Evolutionary conservation across 164 flowering plant genomes (phyloP).

Genomic region (Piper betle): DNA sequence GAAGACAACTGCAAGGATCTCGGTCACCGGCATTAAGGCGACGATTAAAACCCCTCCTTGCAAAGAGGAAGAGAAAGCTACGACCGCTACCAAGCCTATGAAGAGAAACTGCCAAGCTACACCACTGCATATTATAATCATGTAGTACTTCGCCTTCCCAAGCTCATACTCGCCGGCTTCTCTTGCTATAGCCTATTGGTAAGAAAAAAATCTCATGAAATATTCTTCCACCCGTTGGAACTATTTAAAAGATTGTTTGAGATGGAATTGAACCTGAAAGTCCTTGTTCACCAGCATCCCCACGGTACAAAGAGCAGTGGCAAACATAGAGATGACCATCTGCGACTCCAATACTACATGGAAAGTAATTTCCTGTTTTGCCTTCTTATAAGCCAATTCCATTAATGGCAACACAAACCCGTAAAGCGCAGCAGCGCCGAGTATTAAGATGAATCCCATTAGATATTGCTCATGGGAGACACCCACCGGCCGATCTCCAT

Average conservation of each 20-base stretch:
- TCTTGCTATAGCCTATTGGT: slow-evolving; percentile 30
- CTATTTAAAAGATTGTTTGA: background rate
- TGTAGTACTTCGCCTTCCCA: slow-evolving; percentile 35
- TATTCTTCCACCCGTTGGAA: background rate
- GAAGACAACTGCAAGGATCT: slow-evolving; percentile 25
- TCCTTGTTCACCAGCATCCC: slow-evolving; percentile 46
- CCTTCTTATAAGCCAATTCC: slow-evolving; percentile 36
- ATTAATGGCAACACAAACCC: slow-evolving; percentile 37
- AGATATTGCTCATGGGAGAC: slow-evolving; percentile 18
- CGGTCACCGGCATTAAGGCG: slow-evolving; percentile 32
- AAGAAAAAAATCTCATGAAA: background rate
- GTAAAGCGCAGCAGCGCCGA: slow-evolving; percentile 35
- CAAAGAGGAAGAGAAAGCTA: slow-evolving; percentile 40
- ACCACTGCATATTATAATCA: slow-evolving; percentile 22
- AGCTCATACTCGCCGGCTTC: slow-evolving; percentile 36
- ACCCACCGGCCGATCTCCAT: slow-evolving; percentile 21
- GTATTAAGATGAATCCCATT: slow-evolving; percentile 33
- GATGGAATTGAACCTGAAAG: slow-evolving; percentile 23
- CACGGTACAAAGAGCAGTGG: slow-evolving; percentile 31
- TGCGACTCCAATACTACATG: slow-evolving; percentile 43
- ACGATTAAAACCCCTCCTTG: slow-evolving; percentile 34
- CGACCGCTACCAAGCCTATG: slow-evolving; percentile 42
- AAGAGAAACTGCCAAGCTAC: slow-evolving; percentile 39
- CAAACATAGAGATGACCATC: slow-evolving; percentile 24
- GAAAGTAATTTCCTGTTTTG: slow-evolving; percentile 21